Percentiles rank a stretch among this genome's conserved stretches.
phyloP scores from a whole-genome alignment of 2,329 filamentous ascomycete genomes.

The Myriosclerotinia scirpicola region DNA sequence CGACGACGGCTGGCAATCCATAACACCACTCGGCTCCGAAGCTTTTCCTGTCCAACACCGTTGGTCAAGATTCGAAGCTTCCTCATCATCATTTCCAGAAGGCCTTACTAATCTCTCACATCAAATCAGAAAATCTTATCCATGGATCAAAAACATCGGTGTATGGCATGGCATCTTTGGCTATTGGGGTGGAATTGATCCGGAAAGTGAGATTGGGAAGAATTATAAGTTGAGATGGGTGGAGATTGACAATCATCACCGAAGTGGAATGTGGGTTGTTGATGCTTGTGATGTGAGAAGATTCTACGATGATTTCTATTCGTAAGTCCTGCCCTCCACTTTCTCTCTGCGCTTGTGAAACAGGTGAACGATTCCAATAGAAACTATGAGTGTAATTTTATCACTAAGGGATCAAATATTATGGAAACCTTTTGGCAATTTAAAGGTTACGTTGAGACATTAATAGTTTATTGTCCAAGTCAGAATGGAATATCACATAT shows the following conservation, averaged over 20 bases:
- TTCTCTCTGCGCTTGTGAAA: background rate
- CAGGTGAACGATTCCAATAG: background rate
- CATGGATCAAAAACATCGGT: conserved; percentile 27
- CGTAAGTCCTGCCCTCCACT: conserved; percentile 9
- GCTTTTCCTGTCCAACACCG: conserved; percentile 5
- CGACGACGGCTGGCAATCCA: conserved; percentile 30
- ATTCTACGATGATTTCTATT: conserved; percentile 29
- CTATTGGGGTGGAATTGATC: conserved; percentile 28
- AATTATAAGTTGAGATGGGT: conserved; percentile 24
- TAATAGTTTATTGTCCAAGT: no score
- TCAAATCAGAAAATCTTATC: conserved; percentile 19
- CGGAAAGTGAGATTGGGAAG: conserved; percentile 22
- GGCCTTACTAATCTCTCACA: conserved; percentile 24
- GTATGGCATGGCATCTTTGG: conserved; percentile 30
- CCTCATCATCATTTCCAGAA: conserved; percentile 23
- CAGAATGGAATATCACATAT: no score
- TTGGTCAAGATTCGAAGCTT: conserved; percentile 27
- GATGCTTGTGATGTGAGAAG: conserved; percentile 23
- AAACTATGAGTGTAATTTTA: background rate
- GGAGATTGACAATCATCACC: conserved; percentile 22
- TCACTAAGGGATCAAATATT: no score
- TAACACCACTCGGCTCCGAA: conserved; percentile 19
- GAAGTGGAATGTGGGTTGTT: conserved; percentile 24
- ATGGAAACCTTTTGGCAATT: no score
- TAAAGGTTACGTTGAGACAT: no score